phyloP scores from a whole-genome alignment of 2,329 filamentous ascomycete genomes.

The Hymenoscyphus albidus region DNA sequence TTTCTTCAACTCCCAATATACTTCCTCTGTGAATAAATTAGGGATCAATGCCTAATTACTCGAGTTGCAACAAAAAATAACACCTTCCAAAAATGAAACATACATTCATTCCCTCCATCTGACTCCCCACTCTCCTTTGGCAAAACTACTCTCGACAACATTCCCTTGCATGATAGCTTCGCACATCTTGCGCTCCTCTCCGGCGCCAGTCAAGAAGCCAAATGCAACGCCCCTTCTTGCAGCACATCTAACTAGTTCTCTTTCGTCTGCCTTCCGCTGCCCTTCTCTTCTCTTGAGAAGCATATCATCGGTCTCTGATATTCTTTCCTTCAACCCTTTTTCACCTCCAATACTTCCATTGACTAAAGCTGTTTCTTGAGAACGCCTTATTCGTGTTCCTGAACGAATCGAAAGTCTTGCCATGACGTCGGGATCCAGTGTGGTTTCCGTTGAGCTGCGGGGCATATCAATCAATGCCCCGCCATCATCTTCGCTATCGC shows the following conservation, averaged over 20 bases:
- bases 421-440: not conserved
- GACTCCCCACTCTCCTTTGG: constrained; percentile 58
- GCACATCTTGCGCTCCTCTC: constrained; percentile 44
- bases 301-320: constrained; percentile 48
- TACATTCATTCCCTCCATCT: constrained; percentile 47
- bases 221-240: constrained; percentile 23
- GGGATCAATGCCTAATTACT: no score
- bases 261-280: constrained; percentile 18
- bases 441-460: not conserved
- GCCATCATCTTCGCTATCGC: not conserved
- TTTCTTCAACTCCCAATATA: no score
- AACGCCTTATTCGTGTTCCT: constrained; percentile 12
- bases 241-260: constrained; percentile 20
- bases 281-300: constrained; percentile 41
- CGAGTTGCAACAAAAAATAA: no score
- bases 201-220: constrained; percentile 12
- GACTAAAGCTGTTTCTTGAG: constrained; percentile 33
- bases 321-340: constrained; percentile 50
- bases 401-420: not conserved
- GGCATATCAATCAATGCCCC: not conserved
- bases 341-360: constrained; percentile 55
- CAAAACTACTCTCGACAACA: constrained; percentile 57
- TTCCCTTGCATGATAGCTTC: constrained; percentile 57
- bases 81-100: no score
- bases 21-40: no score